Evolutionary conservation across 2,329 filamentous ascomycete species (phyloP).

Genomic region (Fusarium sp.): DNA sequence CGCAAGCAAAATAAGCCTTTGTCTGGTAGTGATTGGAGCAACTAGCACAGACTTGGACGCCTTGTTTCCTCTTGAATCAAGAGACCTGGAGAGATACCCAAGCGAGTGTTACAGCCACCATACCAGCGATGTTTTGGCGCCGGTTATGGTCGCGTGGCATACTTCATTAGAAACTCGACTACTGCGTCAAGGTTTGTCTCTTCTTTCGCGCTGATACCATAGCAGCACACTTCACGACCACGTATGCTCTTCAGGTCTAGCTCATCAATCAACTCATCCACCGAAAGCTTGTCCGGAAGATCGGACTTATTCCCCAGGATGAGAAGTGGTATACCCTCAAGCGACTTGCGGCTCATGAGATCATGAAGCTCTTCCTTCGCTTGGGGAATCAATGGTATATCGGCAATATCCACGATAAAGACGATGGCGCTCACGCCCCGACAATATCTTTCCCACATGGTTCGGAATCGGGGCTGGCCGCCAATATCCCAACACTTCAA

Average conservation of each 20-base stretch:
- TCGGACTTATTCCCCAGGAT: slow-evolving; percentile 98
- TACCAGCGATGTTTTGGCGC: slow-evolving; percentile 15
- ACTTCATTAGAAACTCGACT: slow-evolving; percentile 94
- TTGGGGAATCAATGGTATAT: slow-evolving; percentile 81
- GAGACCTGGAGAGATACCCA: slow-evolving; percentile 15
- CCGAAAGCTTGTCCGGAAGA: slow-evolving; percentile 87
- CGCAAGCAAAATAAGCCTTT: slow-evolving; percentile 10
- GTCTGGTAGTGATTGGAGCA: slow-evolving; percentile 1
- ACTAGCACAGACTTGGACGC: slow-evolving; percentile 4
- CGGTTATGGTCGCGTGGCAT: slow-evolving; percentile 74
- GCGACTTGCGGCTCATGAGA: slow-evolving; percentile 83
- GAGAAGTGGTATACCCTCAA: slow-evolving; percentile 90
- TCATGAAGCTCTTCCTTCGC: slow-evolving; percentile 94
- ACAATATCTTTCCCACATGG: slow-evolving; percentile 99
- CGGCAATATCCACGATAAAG: slow-evolving; percentile 97
- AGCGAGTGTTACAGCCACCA: slow-evolving; percentile 23
- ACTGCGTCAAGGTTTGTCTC: slow-evolving; percentile 99
- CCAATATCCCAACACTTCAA: slow-evolving; percentile 99
- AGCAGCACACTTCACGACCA: slow-evolving; percentile 95
- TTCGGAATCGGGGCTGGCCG: slow-evolving; percentile 94
- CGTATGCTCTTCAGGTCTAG: slow-evolving; percentile 90
- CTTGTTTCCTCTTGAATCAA: slow-evolving; percentile 9
- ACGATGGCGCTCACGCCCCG: slow-evolving; percentile 97
- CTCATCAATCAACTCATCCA: slow-evolving; percentile 94
- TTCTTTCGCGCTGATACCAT: slow-evolving; percentile 98